phyloP scores from a whole-genome alignment of 257 asterid species.

The Solanum ossicruentum region DNA sequence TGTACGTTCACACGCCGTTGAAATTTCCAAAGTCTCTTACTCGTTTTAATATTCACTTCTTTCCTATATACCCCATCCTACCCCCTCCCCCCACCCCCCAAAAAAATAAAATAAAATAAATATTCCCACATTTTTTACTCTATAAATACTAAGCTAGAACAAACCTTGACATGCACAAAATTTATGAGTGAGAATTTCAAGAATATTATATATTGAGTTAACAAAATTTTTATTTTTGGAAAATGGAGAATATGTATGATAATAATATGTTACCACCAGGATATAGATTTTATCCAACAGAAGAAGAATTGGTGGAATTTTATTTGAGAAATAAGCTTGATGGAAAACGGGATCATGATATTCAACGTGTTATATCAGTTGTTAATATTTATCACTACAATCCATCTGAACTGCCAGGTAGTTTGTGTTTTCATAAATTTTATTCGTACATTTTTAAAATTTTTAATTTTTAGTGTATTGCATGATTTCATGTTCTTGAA shows the following conservation, averaged over 20 bases:
- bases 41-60: not conserved
- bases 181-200: not conserved
- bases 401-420: constrained; percentile 56
- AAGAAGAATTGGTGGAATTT: constrained; percentile 47
- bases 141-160: not conserved
- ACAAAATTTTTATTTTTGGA: not conserved
- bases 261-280: constrained; percentile 20
- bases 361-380: constrained; percentile 36
- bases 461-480: not conserved
- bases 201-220: not conserved
- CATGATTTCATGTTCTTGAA: not conserved
- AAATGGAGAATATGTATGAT: constrained; percentile 9
- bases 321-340: constrained; percentile 33
- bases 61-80: too few species aligned
- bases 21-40: constrained; percentile 5
- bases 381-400: constrained; percentile 36
- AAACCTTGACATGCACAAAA: not conserved
- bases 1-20: not conserved
- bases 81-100: too few species aligned
- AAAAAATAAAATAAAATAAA: not conserved
- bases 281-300: constrained; percentile 48
- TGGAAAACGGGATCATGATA: constrained; percentile 11
- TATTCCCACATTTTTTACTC: not conserved
- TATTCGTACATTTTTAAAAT: not conserved
- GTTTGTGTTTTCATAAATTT: not conserved